Percentiles rank a stretch among this genome's conserved stretches.
These are phyloP conservation scores for Plasmodium blacklocki DNA, from an alignment of 169 alveolate genomes.

Conservation along the genomic window DNA sequence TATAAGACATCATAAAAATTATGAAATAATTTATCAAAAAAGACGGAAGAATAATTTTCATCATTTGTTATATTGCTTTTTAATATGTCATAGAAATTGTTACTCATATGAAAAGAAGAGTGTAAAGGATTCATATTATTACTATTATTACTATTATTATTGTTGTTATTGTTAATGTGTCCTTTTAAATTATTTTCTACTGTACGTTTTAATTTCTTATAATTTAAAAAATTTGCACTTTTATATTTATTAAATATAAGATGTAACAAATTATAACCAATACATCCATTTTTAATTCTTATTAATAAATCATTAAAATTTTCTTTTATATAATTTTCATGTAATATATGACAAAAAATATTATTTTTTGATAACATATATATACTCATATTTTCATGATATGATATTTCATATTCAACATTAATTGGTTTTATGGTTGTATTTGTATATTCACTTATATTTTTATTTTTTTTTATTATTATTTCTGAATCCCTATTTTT, in stretches of 20 bases:
- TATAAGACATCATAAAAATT: slow-evolving; percentile 33
- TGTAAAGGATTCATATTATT: too few species aligned
- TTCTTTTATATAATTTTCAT: slow-evolving; percentile 61
- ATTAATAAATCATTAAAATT: slow-evolving; percentile 51
- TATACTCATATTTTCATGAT: slow-evolving; percentile 41
- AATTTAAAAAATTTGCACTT: slow-evolving; percentile 27
- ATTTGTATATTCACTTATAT: not conserved
- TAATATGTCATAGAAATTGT: slow-evolving; percentile 43
- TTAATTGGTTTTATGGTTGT: slow-evolving; percentile 19
- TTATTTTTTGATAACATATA: slow-evolving; percentile 59
- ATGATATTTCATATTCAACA: slow-evolving; percentile 61
- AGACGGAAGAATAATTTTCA: slow-evolving; percentile 39
- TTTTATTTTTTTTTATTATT: slow-evolving; percentile 6
- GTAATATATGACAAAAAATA: slow-evolving; percentile 65
- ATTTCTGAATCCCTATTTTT: too few species aligned
- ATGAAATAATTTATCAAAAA: slow-evolving; percentile 47
- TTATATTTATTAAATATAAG: slow-evolving; percentile 73
- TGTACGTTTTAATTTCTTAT: slow-evolving; percentile 26
- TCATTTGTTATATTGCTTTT: slow-evolving; percentile 20
- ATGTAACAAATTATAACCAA: slow-evolving; percentile 53
- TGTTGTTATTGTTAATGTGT: not conserved
- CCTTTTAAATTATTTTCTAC: slow-evolving; percentile 4
- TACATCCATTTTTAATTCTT: slow-evolving; percentile 64
- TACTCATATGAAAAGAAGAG: not conserved
- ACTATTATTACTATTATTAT: not conserved